These are phyloP conservation scores for Elaphomyces granulatus DNA, from an alignment of 495 filamentous ascomycete genomes.

Conservation along the genomic window DNA sequence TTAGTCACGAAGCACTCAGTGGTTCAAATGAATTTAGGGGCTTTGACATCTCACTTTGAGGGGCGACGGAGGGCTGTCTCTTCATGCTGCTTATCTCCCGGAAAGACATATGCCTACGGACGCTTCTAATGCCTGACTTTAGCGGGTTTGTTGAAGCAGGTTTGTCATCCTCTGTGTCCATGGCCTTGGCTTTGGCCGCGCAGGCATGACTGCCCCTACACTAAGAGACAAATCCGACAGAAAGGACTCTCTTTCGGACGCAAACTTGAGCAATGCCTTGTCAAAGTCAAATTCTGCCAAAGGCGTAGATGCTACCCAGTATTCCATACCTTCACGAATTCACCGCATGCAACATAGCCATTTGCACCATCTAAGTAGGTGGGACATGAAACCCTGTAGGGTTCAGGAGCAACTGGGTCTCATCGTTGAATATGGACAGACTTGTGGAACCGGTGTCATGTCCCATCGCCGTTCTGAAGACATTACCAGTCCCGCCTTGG, in stretches of 20 bases:
- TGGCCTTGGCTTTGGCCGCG: slow-evolving; percentile 53
- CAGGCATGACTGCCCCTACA: slow-evolving; percentile 63
- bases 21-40: too few species aligned
- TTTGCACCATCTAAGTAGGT: too few species aligned
- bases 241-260: slow-evolving; percentile 84
- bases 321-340: too few species aligned
- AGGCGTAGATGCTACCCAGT: too few species aligned
- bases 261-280: slow-evolving; percentile 81
- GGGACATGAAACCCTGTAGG: too few species aligned
- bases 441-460: too few species aligned
- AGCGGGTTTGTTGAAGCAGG: slow-evolving; percentile 29
- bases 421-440: too few species aligned
- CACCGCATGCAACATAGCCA: too few species aligned
- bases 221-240: slow-evolving; percentile 82
- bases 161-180: slow-evolving; percentile 69
- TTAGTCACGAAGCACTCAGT: too few species aligned
- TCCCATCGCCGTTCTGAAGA: too few species aligned
- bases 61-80: slow-evolving; percentile 63
- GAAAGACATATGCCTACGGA: slow-evolving; percentile 75
- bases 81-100: slow-evolving; percentile 91
- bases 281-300: slow-evolving; percentile 77
- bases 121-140: slow-evolving; percentile 53
- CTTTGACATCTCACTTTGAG: slow-evolving; percentile 52
- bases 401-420: too few species aligned
- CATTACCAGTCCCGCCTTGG: too few species aligned